Evolutionary conservation across 441 rosid species (phyloP).

Genomic region (Bruguiera hainesii): DNA sequence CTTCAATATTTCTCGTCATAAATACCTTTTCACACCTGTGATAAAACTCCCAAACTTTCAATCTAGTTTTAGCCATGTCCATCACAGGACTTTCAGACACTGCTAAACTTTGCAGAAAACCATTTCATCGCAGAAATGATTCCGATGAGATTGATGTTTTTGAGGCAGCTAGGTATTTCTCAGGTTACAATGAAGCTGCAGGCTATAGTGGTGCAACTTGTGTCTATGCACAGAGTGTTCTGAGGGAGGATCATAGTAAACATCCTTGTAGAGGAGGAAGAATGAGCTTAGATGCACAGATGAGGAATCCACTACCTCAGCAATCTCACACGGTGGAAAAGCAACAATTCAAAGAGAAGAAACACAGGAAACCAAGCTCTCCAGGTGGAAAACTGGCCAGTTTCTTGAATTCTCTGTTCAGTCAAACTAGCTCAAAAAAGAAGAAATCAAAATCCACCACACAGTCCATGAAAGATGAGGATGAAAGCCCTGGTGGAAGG

Average conservation of each 20-base stretch:
- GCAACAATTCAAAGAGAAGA: conserved; percentile 56
- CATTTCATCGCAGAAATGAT: conserved; percentile 49
- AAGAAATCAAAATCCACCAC: conserved; percentile 57
- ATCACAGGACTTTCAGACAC: conserved; percentile 49
- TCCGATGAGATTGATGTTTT: conserved; percentile 89
- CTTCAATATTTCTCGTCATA: conserved; percentile 15
- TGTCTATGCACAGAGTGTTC: conserved; percentile 26
- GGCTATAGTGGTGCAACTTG: conserved; percentile 28
- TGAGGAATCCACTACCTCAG: conserved; percentile 39
- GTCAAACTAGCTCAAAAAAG: conserved; percentile 68
- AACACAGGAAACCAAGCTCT: conserved; percentile 81
- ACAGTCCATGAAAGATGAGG: conserved; percentile 54
- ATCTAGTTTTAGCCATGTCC: conserved; percentile 41
- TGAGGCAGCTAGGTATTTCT: conserved; percentile 81
- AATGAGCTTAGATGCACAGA: conserved; percentile 63
- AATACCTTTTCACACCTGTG: conserved; percentile 16
- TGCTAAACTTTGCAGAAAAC: conserved; percentile 42
- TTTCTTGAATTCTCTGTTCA: conserved; percentile 84
- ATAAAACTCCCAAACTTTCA: conserved; percentile 18
- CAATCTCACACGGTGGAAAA: conserved; percentile 38
- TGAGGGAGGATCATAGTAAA: too few species aligned
- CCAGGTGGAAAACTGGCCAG: conserved; percentile 87
- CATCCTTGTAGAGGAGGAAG: conserved; percentile 24
- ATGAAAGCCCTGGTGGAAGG: conserved; percentile 58
- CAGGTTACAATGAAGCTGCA: conserved; percentile 58